A percentile compares a stretch with the other conserved stretches of the same genome.
phyloP scores from a whole-genome alignment of 305 asterid species.

The Fraxinus greggii region DNA sequence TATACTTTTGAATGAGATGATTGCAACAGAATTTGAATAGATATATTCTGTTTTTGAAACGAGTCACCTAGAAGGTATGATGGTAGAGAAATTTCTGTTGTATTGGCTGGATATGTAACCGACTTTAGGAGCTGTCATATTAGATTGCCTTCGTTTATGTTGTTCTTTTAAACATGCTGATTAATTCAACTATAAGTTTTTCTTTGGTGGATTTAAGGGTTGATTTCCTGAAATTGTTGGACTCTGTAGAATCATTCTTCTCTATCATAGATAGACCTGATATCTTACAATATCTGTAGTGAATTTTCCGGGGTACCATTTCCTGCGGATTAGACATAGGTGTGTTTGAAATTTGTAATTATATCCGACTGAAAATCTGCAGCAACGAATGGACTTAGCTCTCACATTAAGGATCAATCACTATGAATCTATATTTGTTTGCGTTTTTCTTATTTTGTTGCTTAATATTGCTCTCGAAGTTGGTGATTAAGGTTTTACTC shows the following conservation, averaged over 20 bases:
- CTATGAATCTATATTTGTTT: background rate
- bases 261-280: background rate
- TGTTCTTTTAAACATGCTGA: background rate
- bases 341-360: background rate
- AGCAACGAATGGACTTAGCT: background rate
- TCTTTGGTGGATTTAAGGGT: background rate
- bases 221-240: background rate
- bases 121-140: background rate
- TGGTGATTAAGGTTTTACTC: background rate
- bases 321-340: background rate
- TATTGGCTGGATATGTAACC: background rate
- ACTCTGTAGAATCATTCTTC: background rate
- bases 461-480: background rate
- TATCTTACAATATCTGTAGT: background rate
- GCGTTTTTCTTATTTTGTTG: background rate
- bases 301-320: background rate
- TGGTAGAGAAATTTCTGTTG: no score
- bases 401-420: background rate
- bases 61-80: background rate
- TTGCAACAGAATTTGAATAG: background rate
- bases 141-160: background rate
- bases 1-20: background rate
- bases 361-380: background rate
- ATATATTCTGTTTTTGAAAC: background rate
- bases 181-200: background rate